Base-by-base conservation (phyloP, 306 rosid species). In the Boehmeria nivea region DNA sequence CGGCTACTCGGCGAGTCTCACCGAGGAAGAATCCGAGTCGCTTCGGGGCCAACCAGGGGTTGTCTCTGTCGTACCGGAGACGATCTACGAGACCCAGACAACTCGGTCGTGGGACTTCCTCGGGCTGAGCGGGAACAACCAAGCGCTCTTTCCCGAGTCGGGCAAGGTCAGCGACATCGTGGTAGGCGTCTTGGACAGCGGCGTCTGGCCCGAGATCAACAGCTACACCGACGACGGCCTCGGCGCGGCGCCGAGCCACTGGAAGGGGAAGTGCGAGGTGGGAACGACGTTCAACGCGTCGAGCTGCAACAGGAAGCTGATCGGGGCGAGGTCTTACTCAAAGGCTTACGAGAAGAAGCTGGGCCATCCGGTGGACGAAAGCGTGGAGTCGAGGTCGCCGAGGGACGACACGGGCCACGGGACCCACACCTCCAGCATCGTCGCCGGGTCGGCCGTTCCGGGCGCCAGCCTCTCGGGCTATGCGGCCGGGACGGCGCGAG, bases 211-310 rank as follows among this genome's bases (percentile, higher is more conserved):
- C 3, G 51, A 60, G 61, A 71, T 79, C 27, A 56, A 55, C 2
- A 80, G 83, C 46, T 83, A 76, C 40, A 46, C 22, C 19, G 67
- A 68, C 13, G 14, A 22, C 24, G 62, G 67, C 3, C 62, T 60
- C 43, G 40, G 43, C 2, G 7, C 43, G 18, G 51, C 59, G 34
- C 73, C 67, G 3, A 17, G 56, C 33, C 31, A 56, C 47, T 68
- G 67, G 73, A 52, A 52, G 31, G 73, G 67, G 1, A 3, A 7
- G 9, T 68, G 67, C 22, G 44, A 60, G 19, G 48, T 16, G 11
- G 62, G 67, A 12, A 44, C 38, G 2, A 11, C 14, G 3, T 68
- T 68, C 50, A 37, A 22, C 47, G 16, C 68, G 6, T 60, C 63
- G 8, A 45, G 47, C 15, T 68, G 73, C 50, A 60, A 60, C 50